Base-by-base conservation (phyloP, 352 stramenopile genomes). In the Peronospora destructor region DNA sequence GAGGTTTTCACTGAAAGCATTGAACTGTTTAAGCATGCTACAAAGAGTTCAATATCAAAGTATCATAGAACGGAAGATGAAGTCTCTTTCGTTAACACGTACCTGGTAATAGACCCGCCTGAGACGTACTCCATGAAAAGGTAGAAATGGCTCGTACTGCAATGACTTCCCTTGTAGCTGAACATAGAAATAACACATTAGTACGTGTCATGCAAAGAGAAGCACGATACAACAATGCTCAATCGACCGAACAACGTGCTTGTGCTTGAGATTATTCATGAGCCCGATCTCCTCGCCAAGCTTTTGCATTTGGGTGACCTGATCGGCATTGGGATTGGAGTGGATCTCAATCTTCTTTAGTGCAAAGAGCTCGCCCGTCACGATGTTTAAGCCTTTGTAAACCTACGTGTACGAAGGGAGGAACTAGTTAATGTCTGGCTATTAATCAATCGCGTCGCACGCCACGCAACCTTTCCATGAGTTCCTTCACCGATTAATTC, bases 91-190 rank as follows among this genome's bases (percentile, higher is more conserved):
- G 37, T 11, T 47, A 7, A 10, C 2, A 58, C 62, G 12, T 43
- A 83, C 57, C 73, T 86, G 28, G 90, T 82, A 36, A 98, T 87
- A 4, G 83, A 96, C 2, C 93, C 92, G 28, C 88, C 91, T 5
- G 93, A 84, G 5, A 97, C 85, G 66, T 95, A 98, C 68, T 98
- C 91, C 80, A 98, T 96, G 65, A 98, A 98, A 53, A 98, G 97
- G 60, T 89, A 94, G 33, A 98, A 84, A 46, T 83, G 61, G 21
- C 73, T 79, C 7, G 80, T 75, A 23, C 67, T 74, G 30, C 75
- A 73, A 44, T 95, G 75, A 41, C 74, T 86, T 73, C 85, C 76
- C 85, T 91, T 61, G 88, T 93, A 74, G 25, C 75, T 86, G 21
- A 10, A 23, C 19, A 62, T 37, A 23, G 16, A 49, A 49, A n/a